phyloP scores from a whole-genome alignment of 345 rosid species.

The Nasturtium officinale region DNA sequence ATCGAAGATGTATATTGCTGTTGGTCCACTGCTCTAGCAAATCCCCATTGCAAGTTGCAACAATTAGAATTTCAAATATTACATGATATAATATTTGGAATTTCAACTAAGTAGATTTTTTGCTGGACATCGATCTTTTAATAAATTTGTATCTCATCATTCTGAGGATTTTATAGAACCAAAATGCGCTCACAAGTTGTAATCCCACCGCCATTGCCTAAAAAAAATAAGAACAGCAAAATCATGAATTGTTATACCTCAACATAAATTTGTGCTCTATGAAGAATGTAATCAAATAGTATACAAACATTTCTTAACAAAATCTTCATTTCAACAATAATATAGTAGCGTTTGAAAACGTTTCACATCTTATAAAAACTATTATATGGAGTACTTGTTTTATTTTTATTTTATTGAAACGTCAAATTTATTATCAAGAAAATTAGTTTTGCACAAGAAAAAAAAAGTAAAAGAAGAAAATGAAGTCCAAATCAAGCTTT shows the following conservation, averaged over 20 bases:
- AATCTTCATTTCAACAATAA: neutral
- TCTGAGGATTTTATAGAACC: conserved; percentile 83
- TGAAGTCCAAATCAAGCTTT: too few relatives aligned
- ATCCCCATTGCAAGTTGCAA: neutral
- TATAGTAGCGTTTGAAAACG: neutral
- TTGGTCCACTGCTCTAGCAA: neutral
- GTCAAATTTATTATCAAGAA: too few relatives aligned
- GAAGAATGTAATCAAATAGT: neutral
- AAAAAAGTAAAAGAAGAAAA: too few relatives aligned
- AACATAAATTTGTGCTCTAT: neutral
- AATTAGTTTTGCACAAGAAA: too few relatives aligned
- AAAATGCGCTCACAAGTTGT: conserved; percentile 76
- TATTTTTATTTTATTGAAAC: too few relatives aligned
- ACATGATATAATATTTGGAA: neutral
- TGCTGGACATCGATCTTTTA: conserved; percentile 19
- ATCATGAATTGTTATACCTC: neutral
- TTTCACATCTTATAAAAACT: neutral
- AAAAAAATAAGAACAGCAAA: neutral
- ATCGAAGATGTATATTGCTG: neutral
- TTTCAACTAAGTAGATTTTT: neutral
- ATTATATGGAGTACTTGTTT: neutral
- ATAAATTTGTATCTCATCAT: conserved; percentile 69
- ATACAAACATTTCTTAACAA: neutral
- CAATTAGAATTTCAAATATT: neutral
- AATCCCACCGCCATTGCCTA: conserved; percentile 75